Percentiles rank a stretch among this genome's conserved stretches.
Evolutionary conservation across 202 grass and related monocot species (phyloP).

Genomic region (Zizania palustris): DNA sequence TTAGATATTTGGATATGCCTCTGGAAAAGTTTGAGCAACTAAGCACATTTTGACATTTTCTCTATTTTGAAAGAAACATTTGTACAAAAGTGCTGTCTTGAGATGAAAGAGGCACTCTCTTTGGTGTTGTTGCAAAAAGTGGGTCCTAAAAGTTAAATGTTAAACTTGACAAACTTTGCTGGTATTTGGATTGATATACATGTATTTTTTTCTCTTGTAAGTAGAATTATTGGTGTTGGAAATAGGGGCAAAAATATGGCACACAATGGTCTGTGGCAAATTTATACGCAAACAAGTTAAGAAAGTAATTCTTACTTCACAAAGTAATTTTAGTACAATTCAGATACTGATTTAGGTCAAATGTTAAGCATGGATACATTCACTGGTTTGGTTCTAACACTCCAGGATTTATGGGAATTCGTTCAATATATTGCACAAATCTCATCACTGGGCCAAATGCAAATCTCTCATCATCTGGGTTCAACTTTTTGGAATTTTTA

Average conservation of each 20-base stretch:
- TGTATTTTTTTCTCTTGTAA: not conserved
- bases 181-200: not conserved
- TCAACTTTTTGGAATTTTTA: conserved; percentile 5
- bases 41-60: not conserved
- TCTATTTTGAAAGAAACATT: not conserved
- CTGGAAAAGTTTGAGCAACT: conserved; percentile 1
- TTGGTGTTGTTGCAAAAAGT: not conserved
- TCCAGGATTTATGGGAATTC: conserved; percentile 32
- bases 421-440: too few species aligned
- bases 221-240: not conserved
- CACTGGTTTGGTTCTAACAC: conserved; percentile 15
- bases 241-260: not conserved
- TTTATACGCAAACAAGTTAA: conserved; percentile 1
- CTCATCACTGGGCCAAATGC: not conserved
- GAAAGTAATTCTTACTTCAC: conserved; percentile 6
- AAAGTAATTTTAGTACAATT: conserved; percentile 22
- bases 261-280: conserved; percentile 3
- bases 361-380: not conserved
- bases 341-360: conserved; percentile 15
- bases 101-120: not conserved
- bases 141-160: not conserved
- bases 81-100: not conserved
- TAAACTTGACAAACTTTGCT: not conserved
- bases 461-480: conserved; percentile 1
- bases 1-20: conserved; percentile 30